Evolutionary conservation across 805 yeast species (phyloP).

Genomic region (Blastobotrys chiropterorum): DNA sequence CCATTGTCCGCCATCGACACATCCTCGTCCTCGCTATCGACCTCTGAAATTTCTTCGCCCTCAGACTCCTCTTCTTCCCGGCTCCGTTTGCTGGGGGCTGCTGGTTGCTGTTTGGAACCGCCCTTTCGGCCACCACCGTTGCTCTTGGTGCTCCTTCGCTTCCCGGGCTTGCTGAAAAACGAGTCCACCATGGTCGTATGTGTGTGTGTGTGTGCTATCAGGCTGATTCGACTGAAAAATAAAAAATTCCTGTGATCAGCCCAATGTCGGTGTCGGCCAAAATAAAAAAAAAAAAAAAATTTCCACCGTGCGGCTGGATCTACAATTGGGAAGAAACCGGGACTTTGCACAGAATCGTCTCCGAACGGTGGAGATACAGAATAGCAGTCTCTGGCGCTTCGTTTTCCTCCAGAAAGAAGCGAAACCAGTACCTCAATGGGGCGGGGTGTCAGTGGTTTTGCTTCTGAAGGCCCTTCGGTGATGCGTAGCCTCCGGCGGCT

Average conservation of each 20-base stretch:
- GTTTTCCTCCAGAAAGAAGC: too few species aligned
- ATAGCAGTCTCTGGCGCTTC: neutral
- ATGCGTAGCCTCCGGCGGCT: too few species aligned
- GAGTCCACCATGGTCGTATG: conserved; percentile 22
- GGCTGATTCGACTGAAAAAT: neutral
- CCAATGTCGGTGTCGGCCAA: neutral
- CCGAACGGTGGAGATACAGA: too few species aligned
- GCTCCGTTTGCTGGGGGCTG: conserved; percentile 7
- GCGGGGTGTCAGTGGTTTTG: too few species aligned
- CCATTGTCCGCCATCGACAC: conserved; percentile 14
- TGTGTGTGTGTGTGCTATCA: conserved; percentile 2
- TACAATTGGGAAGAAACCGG: neutral
- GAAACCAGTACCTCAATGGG: too few species aligned
- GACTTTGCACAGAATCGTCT: neutral
- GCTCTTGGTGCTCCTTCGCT: conserved; percentile 9
- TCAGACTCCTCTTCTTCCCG: conserved; percentile 7
- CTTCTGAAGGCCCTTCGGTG: too few species aligned
- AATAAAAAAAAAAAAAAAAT: too few species aligned
- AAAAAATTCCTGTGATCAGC: neutral
- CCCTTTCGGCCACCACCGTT: neutral
- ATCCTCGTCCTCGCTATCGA: conserved; percentile 18
- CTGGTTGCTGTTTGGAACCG: too few species aligned
- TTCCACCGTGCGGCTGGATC: neutral
- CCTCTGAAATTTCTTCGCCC: neutral
- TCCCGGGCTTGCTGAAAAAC: conserved; percentile 28